Base-by-base conservation (phyloP, 2,329 filamentous ascomycete genomes). In the Penicillium decumbens region DNA sequence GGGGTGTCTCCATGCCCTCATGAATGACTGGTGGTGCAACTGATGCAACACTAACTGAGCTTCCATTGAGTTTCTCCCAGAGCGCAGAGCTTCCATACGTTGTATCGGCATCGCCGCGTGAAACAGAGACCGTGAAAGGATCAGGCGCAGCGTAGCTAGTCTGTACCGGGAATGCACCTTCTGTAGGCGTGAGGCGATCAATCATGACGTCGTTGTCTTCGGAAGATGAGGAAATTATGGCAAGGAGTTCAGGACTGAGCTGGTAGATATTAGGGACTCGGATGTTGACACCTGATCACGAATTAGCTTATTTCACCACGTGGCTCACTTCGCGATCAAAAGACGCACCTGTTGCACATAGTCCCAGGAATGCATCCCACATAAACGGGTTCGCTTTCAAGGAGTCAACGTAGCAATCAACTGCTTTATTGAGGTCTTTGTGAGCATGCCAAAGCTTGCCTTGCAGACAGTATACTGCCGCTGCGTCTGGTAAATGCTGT, bases 361-460 rank as follows among this genome's bases (percentile, higher is more conserved):
- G 79, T 13, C 83, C 86, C 20, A 85, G 84, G 63, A 97, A 97
- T 0, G 92, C 91, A 75, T 98, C 93, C 93, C 93, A 98, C 81
- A 95, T 93, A 70, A 97, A 92, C 1, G 93, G 91, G 64, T 97
- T 98, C 47, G 84, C 70, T 71, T 91, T 95, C 61, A 98, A 75
- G 5, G 91, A 83, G 52, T 95, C 89, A 58, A 95, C 89, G 65
- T 93, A 97, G 68, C 83, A 89, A 57, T 87, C 81, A 13, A 92
- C 83, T 6, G 93, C 91, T 69, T 88, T 90, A 63, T 87, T 87
- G 62, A 88, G 80, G 60, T 95, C 82, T 53, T 80, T 87, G 61
- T 93, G 85, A 2, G 82, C 88, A 42, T 87, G 83, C 74, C 90
- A 92, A 25, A 98, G 76, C 71, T 95, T 95, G 24, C 89, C 93